phyloP scores from a whole-genome alignment of 192 early-diverging fungal genomes.

The Radiomyces spectabilis region DNA sequence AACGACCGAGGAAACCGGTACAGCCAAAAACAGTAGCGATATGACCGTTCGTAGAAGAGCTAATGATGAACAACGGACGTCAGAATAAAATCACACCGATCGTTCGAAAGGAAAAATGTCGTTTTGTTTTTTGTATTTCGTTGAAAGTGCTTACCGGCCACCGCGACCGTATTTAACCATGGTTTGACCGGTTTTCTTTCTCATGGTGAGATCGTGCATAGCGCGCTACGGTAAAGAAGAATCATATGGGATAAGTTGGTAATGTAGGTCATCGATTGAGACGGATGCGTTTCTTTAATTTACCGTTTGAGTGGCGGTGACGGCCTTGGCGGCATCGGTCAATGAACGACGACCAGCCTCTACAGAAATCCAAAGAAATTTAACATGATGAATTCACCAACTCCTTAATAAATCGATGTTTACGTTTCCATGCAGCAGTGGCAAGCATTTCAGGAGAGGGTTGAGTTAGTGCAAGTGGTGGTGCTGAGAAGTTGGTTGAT shows the following conservation, averaged over 20 bases:
- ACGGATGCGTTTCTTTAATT: not conserved
- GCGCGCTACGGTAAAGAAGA: conserved; percentile 6
- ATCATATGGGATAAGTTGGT: not conserved
- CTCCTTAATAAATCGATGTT: not conserved
- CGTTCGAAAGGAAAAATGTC: no score
- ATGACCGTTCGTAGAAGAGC: conserved; percentile 79
- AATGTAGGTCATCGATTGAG: not conserved
- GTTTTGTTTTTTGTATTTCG: not conserved
- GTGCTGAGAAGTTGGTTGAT: no score
- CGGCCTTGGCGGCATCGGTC: not conserved
- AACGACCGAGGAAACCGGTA: conserved; percentile 93
- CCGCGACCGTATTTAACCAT: conserved; percentile 56
- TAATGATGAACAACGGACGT: no score
- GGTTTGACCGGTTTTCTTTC: conserved; percentile 46
- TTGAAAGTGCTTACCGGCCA: conserved; percentile 44
- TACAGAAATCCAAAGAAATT: not conserved
- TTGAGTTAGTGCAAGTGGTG: no score
- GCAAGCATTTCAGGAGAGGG: no score
- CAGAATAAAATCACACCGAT: no score
- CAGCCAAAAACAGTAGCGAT: conserved; percentile 92
- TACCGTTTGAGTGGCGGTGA: not conserved
- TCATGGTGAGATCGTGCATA: conserved; percentile 46
- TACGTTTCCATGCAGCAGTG: conserved; percentile 11
- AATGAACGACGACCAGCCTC: conserved; percentile 2
- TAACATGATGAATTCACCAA: not conserved